phyloP scores from a whole-genome alignment of 768 basidiomycete genomes.

The Cystofilobasidium ferigula region DNA sequence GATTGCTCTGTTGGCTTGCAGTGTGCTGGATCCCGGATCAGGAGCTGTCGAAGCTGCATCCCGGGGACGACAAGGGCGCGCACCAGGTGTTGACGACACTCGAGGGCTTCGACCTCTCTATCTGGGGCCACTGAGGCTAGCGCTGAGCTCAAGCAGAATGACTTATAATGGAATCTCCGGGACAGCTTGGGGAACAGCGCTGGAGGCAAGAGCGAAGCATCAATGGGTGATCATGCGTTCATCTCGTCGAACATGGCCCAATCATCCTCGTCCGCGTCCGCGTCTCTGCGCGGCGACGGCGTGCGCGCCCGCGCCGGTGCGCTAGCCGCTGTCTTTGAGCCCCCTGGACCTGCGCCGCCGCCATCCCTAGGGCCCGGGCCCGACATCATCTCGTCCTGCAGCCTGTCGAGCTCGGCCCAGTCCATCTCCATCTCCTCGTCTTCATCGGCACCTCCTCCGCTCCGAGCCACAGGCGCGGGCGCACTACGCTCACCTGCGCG shows the following conservation, averaged over 20 bases:
- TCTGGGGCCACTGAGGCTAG: constrained; percentile 59
- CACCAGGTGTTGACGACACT: constrained; percentile 54
- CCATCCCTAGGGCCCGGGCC: not conserved
- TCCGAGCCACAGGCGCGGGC: constrained; percentile 30
- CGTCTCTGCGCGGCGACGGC: not conserved
- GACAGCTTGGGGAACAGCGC: too few relatives aligned
- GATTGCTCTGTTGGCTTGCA: too few relatives aligned
- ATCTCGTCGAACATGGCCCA: constrained; percentile 10
- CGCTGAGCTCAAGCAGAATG: too few relatives aligned
- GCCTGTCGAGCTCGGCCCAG: constrained; percentile 37
- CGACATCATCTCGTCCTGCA: constrained; percentile 28
- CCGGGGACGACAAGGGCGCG: constrained; percentile 42
- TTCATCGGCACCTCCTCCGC: not conserved
- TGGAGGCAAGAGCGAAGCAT: too few relatives aligned
- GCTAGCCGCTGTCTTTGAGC: constrained; percentile 28
- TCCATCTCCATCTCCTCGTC: constrained; percentile 41
- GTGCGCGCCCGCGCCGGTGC: constrained; percentile 26
- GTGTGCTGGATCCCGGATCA: constrained; percentile 74
- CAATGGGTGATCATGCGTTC: not conserved
- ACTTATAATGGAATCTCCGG: too few relatives aligned
- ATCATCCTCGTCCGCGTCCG: constrained; percentile 1
- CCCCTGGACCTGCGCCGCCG: not conserved
- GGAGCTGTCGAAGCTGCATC: constrained; percentile 48
- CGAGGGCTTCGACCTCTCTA: constrained; percentile 63
- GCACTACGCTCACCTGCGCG: constrained; percentile 15